Evolutionary conservation across 1,284 basidiomycete species (phyloP).

Genomic region (Tilletia setariae): DNA sequence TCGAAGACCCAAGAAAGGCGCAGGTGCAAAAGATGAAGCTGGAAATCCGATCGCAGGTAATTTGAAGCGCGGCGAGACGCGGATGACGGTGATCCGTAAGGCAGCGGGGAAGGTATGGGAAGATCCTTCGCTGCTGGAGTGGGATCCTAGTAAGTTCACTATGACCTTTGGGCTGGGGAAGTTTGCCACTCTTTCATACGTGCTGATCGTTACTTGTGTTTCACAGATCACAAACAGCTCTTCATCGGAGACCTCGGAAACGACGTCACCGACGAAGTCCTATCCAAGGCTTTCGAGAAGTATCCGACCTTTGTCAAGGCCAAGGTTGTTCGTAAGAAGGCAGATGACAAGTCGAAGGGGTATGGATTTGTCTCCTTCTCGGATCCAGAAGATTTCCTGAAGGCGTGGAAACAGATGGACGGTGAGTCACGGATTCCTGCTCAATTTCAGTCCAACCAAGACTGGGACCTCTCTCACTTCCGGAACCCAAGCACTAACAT

Average conservation of each 20-base stretch:
- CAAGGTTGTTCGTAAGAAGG: constrained; percentile 84
- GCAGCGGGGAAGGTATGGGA: constrained; percentile 96
- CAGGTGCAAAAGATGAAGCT: constrained; percentile 27
- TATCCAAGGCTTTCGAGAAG: constrained; percentile 81
- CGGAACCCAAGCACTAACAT: constrained; percentile 3
- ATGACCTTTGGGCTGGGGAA: background rate
- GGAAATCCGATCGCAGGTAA: constrained; percentile 38
- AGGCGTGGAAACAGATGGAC: constrained; percentile 99
- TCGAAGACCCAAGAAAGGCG: constrained; percentile 16
- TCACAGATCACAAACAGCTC: constrained; percentile 86
- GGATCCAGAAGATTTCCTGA: constrained; percentile 96
- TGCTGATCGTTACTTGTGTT: background rate
- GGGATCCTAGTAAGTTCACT: constrained; percentile 80
- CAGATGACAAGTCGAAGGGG: constrained; percentile 75
- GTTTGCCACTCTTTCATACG: background rate
- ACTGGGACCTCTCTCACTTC: too few relatives aligned
- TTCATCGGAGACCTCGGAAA: constrained; percentile 98
- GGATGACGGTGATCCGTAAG: constrained; percentile 89
- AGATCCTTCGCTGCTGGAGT: constrained; percentile 91
- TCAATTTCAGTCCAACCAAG: too few relatives aligned
- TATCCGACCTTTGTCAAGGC: constrained; percentile 91
- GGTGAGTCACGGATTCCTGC: constrained; percentile 59
- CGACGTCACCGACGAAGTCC: constrained; percentile 91
- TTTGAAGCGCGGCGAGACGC: constrained; percentile 77
- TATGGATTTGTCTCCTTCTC: constrained; percentile 97